Evolutionary conservation across 345 rosid genomes (phyloP), one percentile per base, ranked within the genome.

Genomic region (Hibiscus trionum): DNA sequence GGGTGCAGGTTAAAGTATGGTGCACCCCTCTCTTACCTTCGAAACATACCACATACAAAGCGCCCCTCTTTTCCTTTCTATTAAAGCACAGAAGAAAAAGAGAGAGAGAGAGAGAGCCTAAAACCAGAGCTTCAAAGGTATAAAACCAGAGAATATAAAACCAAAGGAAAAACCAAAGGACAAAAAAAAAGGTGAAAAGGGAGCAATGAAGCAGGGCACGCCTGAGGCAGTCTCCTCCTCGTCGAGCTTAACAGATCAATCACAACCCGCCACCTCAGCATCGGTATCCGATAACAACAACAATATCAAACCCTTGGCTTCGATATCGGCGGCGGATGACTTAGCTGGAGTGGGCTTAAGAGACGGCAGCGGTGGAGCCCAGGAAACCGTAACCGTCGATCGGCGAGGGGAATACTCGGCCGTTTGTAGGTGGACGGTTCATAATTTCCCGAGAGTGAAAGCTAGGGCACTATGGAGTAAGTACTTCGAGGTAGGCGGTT

Each of bases 311-410:
- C 80, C 77, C 17, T 82, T 79, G 47, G 14, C 47, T 10, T 44
- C 47, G 14, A 44, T 44, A 44, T 44, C 47, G 47, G 47, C 14
- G 12, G 86, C 86, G 46, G 97, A 89, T 58, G 88, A 89, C 80
- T 70, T 87, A 29, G 76, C 86, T 11, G 85, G 79, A 26, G 88
- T 86, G 66, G 80, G 85, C 57, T 73, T 87, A 6, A 72, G 96
- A 50, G 98, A 92, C 63, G 93, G 97, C 19, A 81, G 78, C 86
- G 86, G 88, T 58, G 96, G 92, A 4, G 96, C 98, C 17, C 83
- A 85, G 49, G 99, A 93, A 82, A 82, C 86, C 11, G 96, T 93
- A 17, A 80, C 84, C 62, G 17, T 50, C 7, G 56, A 50, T 50
- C 56, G 56, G 17, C 19, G 56, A 50, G 56, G 56, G 17, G 56